Percentiles rank a stretch among this genome's conserved stretches.
phyloP scores from a whole-genome alignment of 805 yeast species.

The Myxozyma vanderwaltii region DNA sequence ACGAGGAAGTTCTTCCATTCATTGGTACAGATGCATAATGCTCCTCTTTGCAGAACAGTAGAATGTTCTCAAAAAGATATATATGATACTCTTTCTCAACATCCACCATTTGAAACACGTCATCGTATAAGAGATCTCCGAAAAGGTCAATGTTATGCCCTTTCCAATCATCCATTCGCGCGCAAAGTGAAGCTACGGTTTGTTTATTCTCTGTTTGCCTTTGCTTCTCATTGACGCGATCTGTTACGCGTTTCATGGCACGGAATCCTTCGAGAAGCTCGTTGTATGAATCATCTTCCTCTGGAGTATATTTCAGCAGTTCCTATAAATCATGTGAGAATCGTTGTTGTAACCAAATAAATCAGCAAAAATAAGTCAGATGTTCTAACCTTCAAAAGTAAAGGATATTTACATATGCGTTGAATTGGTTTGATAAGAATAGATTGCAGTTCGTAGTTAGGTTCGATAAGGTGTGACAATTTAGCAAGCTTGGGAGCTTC shows the following conservation, averaged over 20 bases:
- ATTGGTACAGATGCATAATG: background rate
- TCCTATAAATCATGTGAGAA: conserved; percentile 44
- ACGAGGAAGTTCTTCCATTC: background rate
- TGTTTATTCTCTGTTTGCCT: conserved; percentile 85
- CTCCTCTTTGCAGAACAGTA: conserved; percentile 65
- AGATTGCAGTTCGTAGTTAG: conserved; percentile 85
- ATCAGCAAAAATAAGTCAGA: background rate
- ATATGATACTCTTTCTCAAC: conserved; percentile 86
- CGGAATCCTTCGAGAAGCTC: conserved; percentile 73
- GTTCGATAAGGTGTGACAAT: conserved; percentile 60
- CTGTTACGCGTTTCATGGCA: conserved; percentile 80
- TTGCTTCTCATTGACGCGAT: conserved; percentile 89
- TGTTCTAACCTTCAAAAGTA: conserved; percentile 51
- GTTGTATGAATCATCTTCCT: conserved; percentile 54
- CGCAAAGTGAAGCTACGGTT: conserved; percentile 64
- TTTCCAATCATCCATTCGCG: conserved; percentile 86
- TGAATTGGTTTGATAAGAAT: conserved; percentile 93
- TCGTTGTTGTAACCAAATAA: background rate
- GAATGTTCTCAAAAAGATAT: conserved; percentile 76
- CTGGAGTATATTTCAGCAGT: conserved; percentile 65
- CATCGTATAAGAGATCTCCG: conserved; percentile 78
- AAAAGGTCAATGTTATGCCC: conserved; percentile 78
- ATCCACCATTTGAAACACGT: conserved; percentile 50
- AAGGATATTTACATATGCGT: conserved; percentile 92
- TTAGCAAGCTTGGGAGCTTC: conserved; percentile 59